These are phyloP conservation scores for Periconia sp. DNA, from an alignment of 2,329 filamentous ascomycete genomes.

Conservation along the genomic window DNA sequence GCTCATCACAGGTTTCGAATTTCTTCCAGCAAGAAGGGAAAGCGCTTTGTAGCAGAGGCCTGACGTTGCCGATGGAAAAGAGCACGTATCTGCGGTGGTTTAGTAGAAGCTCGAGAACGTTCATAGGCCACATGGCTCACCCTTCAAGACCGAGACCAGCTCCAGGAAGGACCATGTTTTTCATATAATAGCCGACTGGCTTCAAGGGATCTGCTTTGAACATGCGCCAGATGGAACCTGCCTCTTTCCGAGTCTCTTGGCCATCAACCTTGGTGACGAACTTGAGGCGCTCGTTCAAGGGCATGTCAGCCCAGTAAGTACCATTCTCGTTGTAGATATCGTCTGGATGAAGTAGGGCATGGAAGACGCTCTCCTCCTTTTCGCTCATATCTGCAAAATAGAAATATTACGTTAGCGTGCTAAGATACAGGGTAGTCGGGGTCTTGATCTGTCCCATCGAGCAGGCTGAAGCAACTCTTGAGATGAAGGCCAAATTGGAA, in stretches of 20 bases:
- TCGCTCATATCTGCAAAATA: slow-evolving; percentile 55
- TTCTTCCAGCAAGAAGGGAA: slow-evolving; percentile 81
- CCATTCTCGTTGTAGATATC: slow-evolving; percentile 85
- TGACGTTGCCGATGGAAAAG: slow-evolving; percentile 94
- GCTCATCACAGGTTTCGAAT: slow-evolving; percentile 70
- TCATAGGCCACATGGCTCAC: slow-evolving; percentile 9
- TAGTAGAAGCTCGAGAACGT: not conserved
- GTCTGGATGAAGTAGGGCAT: slow-evolving; percentile 81
- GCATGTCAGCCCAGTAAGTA: slow-evolving; percentile 91
- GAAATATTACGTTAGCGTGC: not conserved
- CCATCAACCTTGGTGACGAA: slow-evolving; percentile 80
- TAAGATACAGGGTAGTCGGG: not conserved
- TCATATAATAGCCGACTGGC: slow-evolving; percentile 84
- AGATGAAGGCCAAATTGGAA: slow-evolving; percentile 11
- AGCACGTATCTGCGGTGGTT: slow-evolving; percentile 76
- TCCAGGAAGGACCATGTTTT: slow-evolving; percentile 89
- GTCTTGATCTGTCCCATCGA: no score
- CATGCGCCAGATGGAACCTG: slow-evolving; percentile 73
- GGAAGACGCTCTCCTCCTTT: slow-evolving; percentile 70
- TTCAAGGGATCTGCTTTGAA: slow-evolving; percentile 85
- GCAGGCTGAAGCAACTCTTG: no score
- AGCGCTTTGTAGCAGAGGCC: slow-evolving; percentile 76
- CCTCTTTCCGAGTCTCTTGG: slow-evolving; percentile 72
- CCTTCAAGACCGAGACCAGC: slow-evolving; percentile 91
- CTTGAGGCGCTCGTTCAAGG: slow-evolving; percentile 68